Evolutionary conservation across 2,329 filamentous ascomycete species (phyloP).

Genomic region (Fusarium sp.): DNA sequence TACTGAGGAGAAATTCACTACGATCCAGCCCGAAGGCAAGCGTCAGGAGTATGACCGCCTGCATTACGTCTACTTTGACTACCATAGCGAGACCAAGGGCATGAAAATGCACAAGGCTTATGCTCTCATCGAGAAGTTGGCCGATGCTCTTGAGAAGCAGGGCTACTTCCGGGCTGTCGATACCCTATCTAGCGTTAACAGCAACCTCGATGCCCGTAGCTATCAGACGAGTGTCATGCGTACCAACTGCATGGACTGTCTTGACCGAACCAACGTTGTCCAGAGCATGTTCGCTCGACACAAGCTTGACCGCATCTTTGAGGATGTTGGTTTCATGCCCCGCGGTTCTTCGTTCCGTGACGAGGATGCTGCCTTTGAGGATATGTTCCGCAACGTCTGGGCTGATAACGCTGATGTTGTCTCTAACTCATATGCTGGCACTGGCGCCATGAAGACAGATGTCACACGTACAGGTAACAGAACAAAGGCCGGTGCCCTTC

Average conservation of each 20-base stretch:
- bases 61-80: constrained; percentile 99
- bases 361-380: constrained; percentile 85
- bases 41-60: constrained; percentile 80
- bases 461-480: constrained; percentile 94
- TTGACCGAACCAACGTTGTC: constrained; percentile 97
- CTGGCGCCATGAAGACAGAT: constrained; percentile 97
- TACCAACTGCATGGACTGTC: constrained; percentile 99
- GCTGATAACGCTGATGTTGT: constrained; percentile 98
- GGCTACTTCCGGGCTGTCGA: constrained; percentile 95
- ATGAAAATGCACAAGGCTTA: constrained; percentile 93
- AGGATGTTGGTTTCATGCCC: constrained; percentile 83
- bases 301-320: constrained; percentile 89
- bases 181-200: constrained; percentile 77
- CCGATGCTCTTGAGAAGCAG: constrained; percentile 80
- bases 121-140: constrained; percentile 84
- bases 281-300: constrained; percentile 96
- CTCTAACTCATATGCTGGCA: constrained; percentile 92
- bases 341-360: constrained; percentile 81
- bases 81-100: constrained; percentile 97
- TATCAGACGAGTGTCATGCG: constrained; percentile 91
- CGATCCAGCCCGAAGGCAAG: constrained; percentile 74
- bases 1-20: constrained; percentile 84
- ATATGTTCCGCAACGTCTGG: constrained; percentile 97
- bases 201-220: constrained; percentile 82
- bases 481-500: constrained; percentile 85